Evolutionary conservation across 768 basidiomycete species (phyloP).

Genomic region (Coprinellus micaceus): DNA sequence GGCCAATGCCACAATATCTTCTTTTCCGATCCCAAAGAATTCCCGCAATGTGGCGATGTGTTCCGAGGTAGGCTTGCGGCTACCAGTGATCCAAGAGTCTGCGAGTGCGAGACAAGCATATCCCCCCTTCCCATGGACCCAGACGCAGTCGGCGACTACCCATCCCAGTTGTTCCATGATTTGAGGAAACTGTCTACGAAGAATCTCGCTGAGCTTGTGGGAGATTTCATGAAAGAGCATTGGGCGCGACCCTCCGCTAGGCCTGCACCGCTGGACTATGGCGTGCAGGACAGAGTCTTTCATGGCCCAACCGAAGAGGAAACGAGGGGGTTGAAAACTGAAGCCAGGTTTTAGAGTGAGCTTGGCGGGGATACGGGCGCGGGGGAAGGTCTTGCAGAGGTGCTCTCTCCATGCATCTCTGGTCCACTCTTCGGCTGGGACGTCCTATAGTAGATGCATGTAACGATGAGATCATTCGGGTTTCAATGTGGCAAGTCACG

Average conservation of each 20-base stretch:
- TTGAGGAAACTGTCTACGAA: not conserved
- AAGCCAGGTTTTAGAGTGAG: not conserved
- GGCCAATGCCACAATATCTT: not conserved
- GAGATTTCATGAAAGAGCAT: not conserved
- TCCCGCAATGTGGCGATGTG: not conserved
- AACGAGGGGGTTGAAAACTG: not conserved
- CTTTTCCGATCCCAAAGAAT: not conserved
- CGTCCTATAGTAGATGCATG: too few species aligned
- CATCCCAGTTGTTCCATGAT: not conserved
- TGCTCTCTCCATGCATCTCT: not conserved
- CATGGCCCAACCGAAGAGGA: slow-evolving; percentile 3
- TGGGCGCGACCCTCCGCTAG: too few species aligned
- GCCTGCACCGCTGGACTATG: not conserved
- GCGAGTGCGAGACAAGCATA: not conserved
- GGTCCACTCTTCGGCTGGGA: not conserved
- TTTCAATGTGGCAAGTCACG: not conserved
- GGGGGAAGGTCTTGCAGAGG: not conserved
- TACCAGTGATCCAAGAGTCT: not conserved
- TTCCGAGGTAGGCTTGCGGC: not conserved
- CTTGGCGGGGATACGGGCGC: not conserved
- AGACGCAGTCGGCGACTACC: not conserved
- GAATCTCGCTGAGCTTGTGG: not conserved
- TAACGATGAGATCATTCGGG: not conserved
- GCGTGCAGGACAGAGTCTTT: not conserved
- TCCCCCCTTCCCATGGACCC: not conserved